These are phyloP conservation scores for Pseudopediastrum boryanum DNA, from an alignment of 139 green algal species.

Conservation along the genomic window DNA sequence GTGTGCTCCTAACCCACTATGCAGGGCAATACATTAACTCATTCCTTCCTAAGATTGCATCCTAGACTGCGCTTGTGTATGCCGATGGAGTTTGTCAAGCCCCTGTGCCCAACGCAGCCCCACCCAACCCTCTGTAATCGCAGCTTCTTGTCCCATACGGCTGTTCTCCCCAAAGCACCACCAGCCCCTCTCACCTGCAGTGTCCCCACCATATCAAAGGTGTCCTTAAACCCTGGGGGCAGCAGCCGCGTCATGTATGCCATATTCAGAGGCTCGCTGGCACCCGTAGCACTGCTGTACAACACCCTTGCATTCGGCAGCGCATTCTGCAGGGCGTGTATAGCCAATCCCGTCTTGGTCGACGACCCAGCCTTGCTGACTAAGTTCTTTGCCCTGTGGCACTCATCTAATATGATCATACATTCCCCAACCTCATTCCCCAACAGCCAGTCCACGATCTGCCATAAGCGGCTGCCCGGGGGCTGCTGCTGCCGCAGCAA, in stretches of 20 bases:
- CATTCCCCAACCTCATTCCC: slow-evolving; percentile 21
- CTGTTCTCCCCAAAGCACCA: background rate
- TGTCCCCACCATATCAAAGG: slow-evolving; percentile 38
- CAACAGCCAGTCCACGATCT: slow-evolving; percentile 70
- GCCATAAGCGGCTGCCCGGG: slow-evolving; percentile 46
- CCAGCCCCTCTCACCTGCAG: slow-evolving; percentile 16
- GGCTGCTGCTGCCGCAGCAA: background rate
- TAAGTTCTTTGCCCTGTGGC: slow-evolving; percentile 95
- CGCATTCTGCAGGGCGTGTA: slow-evolving; percentile 77
- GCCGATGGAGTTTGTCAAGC: too few species aligned
- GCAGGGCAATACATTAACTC: too few species aligned
- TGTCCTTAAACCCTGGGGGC: slow-evolving; percentile 56
- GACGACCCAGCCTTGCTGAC: slow-evolving; percentile 42
- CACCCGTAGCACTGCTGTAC: slow-evolving; percentile 90
- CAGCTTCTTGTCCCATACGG: background rate
- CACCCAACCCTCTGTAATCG: too few species aligned
- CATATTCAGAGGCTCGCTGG: slow-evolving; percentile 87
- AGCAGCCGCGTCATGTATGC: slow-evolving; percentile 88
- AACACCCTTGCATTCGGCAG: slow-evolving; percentile 84
- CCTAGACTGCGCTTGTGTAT: too few species aligned
- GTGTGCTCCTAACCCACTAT: too few species aligned
- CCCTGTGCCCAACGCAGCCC: too few species aligned
- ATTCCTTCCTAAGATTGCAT: too few species aligned
- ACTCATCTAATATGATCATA: slow-evolving; percentile 68
- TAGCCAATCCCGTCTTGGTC: slow-evolving; percentile 77